Evolutionary conservation across 2,329 filamentous ascomycete species (phyloP).

Genomic region (Cercospora sp.): DNA sequence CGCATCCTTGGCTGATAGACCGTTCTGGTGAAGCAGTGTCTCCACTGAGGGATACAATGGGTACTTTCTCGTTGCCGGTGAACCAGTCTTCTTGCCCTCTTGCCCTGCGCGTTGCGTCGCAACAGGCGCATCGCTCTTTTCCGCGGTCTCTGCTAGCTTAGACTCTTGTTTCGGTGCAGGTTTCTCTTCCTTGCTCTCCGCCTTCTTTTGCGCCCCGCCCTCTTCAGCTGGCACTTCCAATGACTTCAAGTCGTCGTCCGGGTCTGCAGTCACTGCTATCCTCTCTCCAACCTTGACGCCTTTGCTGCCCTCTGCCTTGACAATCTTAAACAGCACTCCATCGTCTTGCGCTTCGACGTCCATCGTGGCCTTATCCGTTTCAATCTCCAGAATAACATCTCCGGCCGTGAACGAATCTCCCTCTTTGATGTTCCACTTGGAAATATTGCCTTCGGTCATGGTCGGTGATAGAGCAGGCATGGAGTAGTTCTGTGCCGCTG

Average conservation of each 20-base stretch:
- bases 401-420: constrained; percentile 79
- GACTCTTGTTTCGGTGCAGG: constrained; percentile 19
- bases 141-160: constrained; percentile 13
- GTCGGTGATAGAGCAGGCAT: constrained; percentile 91
- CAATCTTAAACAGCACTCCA: constrained; percentile 81
- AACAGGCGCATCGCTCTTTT: constrained; percentile 16
- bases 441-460: constrained; percentile 91
- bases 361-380: constrained; percentile 94
- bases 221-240: constrained; percentile 76
- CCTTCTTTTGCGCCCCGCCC: constrained; percentile 23
- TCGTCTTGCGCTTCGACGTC: constrained; percentile 92
- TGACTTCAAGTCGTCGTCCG: constrained; percentile 72
- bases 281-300: constrained; percentile 73
- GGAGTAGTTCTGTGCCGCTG: constrained; percentile 80
- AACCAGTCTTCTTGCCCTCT: constrained; percentile 38
- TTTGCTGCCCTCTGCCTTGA: constrained; percentile 71
- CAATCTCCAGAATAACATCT: constrained; percentile 86
- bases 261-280: constrained; percentile 80
- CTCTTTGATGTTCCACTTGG: constrained; percentile 82
- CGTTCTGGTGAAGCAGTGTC: constrained; percentile 76
- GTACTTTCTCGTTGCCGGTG: constrained; percentile 65
- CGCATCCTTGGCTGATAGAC: constrained; percentile 71
- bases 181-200: constrained; percentile 15
- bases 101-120: constrained; percentile 18
- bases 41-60: constrained; percentile 81